Conservation (phyloP, 2,329 filamentous ascomycete species). For the Nemania sp. region DNA sequence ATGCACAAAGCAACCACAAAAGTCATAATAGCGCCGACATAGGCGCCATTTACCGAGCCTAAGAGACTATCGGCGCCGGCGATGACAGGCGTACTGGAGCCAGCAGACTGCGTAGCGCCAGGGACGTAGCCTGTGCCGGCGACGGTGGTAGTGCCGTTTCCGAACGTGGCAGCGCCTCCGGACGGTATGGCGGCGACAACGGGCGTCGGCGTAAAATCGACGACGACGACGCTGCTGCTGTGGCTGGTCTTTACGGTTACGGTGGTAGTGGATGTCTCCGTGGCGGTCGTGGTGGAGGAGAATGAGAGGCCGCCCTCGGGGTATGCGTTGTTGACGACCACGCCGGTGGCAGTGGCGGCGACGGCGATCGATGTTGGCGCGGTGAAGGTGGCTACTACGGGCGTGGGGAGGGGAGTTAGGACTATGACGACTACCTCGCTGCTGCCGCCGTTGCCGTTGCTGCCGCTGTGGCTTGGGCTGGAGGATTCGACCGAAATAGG, state of each 20-base stretch:
- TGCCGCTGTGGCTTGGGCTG: neutral
- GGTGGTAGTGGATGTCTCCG: conserved; percentile 8
- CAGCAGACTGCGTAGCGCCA: conserved; percentile 1
- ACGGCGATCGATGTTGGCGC: neutral
- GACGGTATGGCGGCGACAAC: neutral
- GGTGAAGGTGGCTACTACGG: conserved; percentile 23
- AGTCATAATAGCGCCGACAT: neutral
- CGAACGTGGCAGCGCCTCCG: neutral
- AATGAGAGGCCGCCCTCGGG: too few species aligned
- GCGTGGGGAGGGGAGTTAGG: conserved; percentile 24
- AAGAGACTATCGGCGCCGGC: conserved; percentile 14
- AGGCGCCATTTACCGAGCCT: neutral
- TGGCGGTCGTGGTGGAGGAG: conserved; percentile 10
- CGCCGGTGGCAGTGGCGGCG: too few species aligned
- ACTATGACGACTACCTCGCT: conserved; percentile 13
- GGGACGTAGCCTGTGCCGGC: conserved; percentile 16
- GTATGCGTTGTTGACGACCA: neutral
- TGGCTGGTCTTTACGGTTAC: conserved; percentile 2
- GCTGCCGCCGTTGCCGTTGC: neutral
- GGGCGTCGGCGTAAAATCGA: neutral
- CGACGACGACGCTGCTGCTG: neutral
- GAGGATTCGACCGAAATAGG: neutral
- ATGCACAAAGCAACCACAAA: neutral
- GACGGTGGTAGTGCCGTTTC: neutral
- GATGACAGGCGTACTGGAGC: conserved; percentile 15